Conservation (phyloP, 768 basidiomycete genomes). For the Auricularia sp. region DNA sequence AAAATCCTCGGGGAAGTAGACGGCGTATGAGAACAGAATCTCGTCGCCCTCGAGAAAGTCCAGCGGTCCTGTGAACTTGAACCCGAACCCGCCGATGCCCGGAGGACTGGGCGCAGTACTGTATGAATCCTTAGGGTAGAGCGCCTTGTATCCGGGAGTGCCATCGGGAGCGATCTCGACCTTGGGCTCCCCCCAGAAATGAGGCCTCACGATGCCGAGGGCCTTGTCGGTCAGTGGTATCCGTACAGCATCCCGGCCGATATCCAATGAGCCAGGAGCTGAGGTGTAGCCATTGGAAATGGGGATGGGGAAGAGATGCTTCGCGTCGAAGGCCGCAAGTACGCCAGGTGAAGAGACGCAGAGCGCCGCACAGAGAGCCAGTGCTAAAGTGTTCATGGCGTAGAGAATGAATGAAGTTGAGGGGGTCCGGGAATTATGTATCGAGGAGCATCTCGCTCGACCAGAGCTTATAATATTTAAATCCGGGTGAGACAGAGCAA, state of each 20-base stretch:
- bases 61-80: conserved; percentile 41
- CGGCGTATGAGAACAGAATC: conserved; percentile 50
- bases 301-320: not conserved
- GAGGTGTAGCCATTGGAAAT: not conserved
- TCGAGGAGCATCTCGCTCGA: no score
- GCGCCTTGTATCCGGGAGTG: conserved; percentile 35
- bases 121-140: conserved; percentile 49
- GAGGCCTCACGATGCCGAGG: not conserved
- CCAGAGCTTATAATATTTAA: no score
- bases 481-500: no score
- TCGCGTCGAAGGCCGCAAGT: not conserved
- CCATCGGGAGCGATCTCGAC: conserved; percentile 33
- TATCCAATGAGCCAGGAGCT: not conserved
- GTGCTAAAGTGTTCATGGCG: no score
- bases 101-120: conserved; percentile 27
- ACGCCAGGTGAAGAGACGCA: not conserved
- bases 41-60: conserved; percentile 21
- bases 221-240: not conserved
- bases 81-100: conserved; percentile 54
- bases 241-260: not conserved
- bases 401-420: no score
- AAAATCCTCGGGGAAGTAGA: conserved; percentile 53
- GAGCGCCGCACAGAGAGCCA: not conserved
- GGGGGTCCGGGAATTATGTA: no score
- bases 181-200: not conserved